Evolutionary conservation across 2,329 filamentous ascomycete genomes (phyloP).

Genomic region (Exserohilum rostratum): DNA sequence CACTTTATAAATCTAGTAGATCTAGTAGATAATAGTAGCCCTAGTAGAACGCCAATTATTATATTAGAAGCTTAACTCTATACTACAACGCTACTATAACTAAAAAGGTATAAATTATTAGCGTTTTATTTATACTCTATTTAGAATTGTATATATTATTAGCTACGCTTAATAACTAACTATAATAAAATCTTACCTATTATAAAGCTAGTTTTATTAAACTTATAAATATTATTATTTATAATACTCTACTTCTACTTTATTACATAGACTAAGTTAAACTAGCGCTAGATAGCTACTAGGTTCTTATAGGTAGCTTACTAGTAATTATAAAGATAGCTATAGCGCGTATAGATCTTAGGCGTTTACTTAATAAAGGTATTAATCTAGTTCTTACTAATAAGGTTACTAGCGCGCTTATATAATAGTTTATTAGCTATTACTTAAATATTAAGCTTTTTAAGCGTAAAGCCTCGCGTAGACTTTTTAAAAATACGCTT

Average conservation of each 20-base stretch:
- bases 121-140: no score
- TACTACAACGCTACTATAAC: no score
- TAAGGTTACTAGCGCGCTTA: no score
- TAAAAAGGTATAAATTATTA: no score
- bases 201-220: not conserved
- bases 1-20: no score
- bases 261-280: not conserved
- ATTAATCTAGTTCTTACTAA: no score
- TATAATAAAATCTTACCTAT: not conserved
- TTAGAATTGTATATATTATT: no score
- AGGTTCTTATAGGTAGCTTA: not conserved
- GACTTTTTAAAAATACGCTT: not conserved
- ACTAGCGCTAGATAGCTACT: not conserved
- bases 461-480: not conserved
- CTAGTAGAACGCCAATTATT: no score
- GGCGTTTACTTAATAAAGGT: not conserved
- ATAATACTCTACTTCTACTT: not conserved
- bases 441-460: not conserved
- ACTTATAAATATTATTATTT: not conserved
- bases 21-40: no score
- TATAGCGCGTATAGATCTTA: no score
- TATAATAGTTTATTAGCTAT: slow-evolving; percentile 1
- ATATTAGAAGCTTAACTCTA: no score
- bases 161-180: no score
- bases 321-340: not conserved